Conservation (phyloP, 768 basidiomycete genomes). For the Phanerochaete sordida region DNA sequence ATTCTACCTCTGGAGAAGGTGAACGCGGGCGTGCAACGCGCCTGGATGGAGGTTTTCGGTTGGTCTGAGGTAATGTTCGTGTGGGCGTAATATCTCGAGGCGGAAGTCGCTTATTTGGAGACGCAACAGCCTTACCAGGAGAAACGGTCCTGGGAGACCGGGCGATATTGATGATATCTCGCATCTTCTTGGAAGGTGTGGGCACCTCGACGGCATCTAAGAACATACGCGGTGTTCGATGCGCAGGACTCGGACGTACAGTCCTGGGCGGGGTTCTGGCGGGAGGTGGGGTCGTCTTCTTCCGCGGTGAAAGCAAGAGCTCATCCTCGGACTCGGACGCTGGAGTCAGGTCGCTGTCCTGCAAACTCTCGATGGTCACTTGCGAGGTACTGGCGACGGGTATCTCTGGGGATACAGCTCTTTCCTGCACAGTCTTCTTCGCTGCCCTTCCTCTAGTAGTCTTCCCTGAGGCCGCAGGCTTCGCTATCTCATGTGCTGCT, state of each 20-base stretch:
- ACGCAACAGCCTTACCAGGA: not conserved
- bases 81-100: not conserved
- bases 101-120: not conserved
- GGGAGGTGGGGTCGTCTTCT: not conserved
- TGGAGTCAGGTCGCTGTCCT: not conserved
- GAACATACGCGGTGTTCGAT: constrained; percentile 16
- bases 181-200: constrained; percentile 16
- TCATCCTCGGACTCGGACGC: constrained; percentile 15
- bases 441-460: not conserved
- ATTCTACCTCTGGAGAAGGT: not conserved
- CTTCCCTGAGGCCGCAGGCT: not conserved
- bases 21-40: not conserved
- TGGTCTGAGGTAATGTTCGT: not conserved
- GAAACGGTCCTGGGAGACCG: not conserved
- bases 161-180: constrained; percentile 5
- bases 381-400: constrained; percentile 8
- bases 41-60: not conserved
- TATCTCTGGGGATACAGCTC: not conserved
- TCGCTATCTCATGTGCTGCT: not conserved
- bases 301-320: constrained; percentile 3
- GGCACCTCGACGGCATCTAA: constrained; percentile 24
- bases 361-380: constrained; percentile 5
- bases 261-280: constrained; percentile 1
- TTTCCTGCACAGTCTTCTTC: not conserved
- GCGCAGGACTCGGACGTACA: not conserved